phyloP scores from a whole-genome alignment of 1,284 basidiomycete species.

The Ganoderma meredithae region DNA sequence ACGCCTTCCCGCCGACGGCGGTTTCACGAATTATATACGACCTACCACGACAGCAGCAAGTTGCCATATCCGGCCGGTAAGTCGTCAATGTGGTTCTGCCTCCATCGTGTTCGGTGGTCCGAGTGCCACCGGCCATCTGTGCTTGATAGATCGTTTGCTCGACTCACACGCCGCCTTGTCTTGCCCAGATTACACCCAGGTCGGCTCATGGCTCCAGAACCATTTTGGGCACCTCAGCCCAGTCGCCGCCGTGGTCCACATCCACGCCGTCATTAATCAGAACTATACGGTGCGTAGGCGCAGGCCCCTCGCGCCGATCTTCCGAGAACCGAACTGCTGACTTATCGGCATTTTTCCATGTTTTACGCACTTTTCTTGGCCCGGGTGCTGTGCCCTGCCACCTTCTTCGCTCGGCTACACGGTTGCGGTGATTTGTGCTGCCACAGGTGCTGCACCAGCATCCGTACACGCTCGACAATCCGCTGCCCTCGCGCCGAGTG shows the following conservation, averaged over 20 bases:
- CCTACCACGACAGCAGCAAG: slow-evolving; percentile 53
- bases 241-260: slow-evolving; percentile 71
- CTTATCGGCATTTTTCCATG: slow-evolving; percentile 22
- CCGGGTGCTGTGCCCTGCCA: background rate
- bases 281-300: slow-evolving; percentile 54
- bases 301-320: slow-evolving; percentile 3
- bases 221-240: slow-evolving; percentile 61
- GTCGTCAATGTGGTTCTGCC: slow-evolving; percentile 30
- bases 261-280: slow-evolving; percentile 73
- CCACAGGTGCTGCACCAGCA: slow-evolving; percentile 26
- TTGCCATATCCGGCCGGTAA: slow-evolving; percentile 62
- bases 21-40: slow-evolving; percentile 52
- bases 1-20: slow-evolving; percentile 64
- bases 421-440: background rate
- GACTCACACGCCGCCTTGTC: slow-evolving; percentile 6
- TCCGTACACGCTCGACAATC: slow-evolving; percentile 15
- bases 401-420: background rate
- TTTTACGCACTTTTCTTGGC: background rate
- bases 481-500: slow-evolving; percentile 46
- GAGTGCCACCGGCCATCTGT: background rate
- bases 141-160: background rate
- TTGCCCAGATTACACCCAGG: slow-evolving; percentile 57
- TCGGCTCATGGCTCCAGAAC: slow-evolving; percentile 65
- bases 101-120: slow-evolving; percentile 6
- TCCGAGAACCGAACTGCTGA: slow-evolving; percentile 8